phyloP scores from a whole-genome alignment of 768 basidiomycete species.

The Agrocybe praecox region DNA sequence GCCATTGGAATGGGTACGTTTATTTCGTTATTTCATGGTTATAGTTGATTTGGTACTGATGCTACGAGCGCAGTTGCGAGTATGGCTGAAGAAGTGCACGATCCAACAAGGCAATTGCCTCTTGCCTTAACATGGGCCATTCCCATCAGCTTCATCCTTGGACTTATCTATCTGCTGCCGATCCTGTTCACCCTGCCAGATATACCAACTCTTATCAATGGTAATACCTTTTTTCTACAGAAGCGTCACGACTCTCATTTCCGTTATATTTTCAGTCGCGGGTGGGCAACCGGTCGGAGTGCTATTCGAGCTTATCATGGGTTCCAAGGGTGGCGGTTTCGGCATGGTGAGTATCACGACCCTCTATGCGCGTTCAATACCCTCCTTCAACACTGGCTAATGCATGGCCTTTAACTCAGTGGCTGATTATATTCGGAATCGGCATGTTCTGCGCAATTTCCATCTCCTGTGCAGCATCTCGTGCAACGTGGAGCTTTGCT shows the following conservation, averaged over 20 bases:
- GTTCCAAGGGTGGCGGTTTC: conserved; percentile 62
- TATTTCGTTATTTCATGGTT: background rate
- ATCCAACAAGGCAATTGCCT: conserved; percentile 57
- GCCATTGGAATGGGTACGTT: conserved; percentile 64
- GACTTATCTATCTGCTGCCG: conserved; percentile 60
- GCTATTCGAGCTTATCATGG: conserved; percentile 65
- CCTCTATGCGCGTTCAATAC: conserved; percentile 36
- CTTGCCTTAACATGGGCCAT: conserved; percentile 55
- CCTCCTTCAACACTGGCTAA: background rate
- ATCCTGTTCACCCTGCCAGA: conserved; percentile 69
- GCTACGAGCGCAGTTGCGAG: conserved; percentile 45
- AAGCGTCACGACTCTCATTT: background rate
- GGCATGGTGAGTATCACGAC: conserved; percentile 48
- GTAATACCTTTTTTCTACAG: conserved; percentile 29
- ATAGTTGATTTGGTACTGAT: background rate
- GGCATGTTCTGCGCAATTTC: conserved; percentile 68
- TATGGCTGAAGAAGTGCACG: conserved; percentile 69
- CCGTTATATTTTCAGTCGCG: conserved; percentile 36
- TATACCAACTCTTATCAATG: conserved; percentile 50
- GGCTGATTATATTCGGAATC: conserved; percentile 49
- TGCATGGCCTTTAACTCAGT: background rate
- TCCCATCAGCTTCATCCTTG: conserved; percentile 52
- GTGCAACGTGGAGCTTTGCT: conserved; percentile 73
- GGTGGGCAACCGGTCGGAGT: conserved; percentile 67
- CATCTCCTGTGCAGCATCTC: conserved; percentile 66